Evolutionary conservation across 352 stramenopile genomes (phyloP).

Genomic region (Pythium aquatile): DNA sequence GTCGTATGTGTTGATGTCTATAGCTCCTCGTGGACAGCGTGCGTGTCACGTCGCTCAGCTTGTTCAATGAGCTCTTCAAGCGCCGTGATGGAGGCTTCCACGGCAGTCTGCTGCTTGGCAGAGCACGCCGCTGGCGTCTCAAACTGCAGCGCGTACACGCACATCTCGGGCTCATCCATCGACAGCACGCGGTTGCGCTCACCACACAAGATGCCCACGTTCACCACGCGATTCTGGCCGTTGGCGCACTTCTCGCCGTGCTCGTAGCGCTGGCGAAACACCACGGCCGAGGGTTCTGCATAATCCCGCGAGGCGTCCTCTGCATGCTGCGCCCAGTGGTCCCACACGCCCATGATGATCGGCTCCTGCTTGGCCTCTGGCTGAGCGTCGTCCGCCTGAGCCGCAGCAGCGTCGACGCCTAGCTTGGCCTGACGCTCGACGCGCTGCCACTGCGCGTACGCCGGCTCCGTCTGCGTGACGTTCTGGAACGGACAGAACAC

Average conservation of each 20-base stretch:
- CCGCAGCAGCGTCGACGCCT: slow-evolving; percentile 1
- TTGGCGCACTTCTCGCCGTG: slow-evolving; percentile 87
- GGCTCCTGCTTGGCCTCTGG: slow-evolving; percentile 26
- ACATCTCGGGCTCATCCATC: slow-evolving; percentile 90
- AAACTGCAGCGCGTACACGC: slow-evolving; percentile 87
- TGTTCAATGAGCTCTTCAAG: not conserved
- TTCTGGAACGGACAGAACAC: slow-evolving; percentile 81
- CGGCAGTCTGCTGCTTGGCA: not conserved
- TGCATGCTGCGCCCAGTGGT: slow-evolving; percentile 37
- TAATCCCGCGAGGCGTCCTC: not conserved
- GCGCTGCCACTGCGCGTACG: slow-evolving; percentile 49
- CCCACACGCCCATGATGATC: slow-evolving; percentile 63
- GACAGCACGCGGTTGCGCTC: slow-evolving; percentile 68
- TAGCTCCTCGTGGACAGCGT: slow-evolving; percentile 5
- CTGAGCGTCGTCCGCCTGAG: slow-evolving; percentile 24
- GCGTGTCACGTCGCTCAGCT: not conserved
- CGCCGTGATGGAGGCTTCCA: slow-evolving; percentile 4
- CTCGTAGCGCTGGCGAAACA: slow-evolving; percentile 55
- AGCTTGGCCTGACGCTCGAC: slow-evolving; percentile 38
- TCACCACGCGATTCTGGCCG: slow-evolving; percentile 61
- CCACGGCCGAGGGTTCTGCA: not conserved
- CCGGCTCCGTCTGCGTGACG: slow-evolving; percentile 67
- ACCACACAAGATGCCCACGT: slow-evolving; percentile 80
- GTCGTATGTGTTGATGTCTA: not conserved
- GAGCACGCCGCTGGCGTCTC: slow-evolving; percentile 59